These are phyloP conservation scores for Sisymbrium altissimum DNA, from an alignment of 345 rosid species.

Conservation along the genomic window DNA sequence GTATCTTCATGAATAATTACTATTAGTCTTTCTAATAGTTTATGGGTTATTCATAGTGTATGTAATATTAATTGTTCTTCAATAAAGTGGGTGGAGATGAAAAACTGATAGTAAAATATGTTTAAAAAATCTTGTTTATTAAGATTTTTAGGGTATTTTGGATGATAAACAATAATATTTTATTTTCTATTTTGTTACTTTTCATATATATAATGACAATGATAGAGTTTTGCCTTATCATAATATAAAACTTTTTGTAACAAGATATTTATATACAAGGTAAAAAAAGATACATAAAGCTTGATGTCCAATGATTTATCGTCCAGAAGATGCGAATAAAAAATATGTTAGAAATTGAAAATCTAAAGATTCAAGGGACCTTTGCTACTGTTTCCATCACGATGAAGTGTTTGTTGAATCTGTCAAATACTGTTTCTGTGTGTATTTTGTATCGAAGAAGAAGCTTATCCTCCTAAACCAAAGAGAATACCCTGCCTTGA, in stretches of 20 bases:
- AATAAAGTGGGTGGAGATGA: too few species aligned
- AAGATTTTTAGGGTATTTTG: too few species aligned
- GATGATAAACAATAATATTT: too few species aligned
- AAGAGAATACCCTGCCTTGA: too few species aligned
- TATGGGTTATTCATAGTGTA: too few species aligned
- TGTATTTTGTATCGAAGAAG: conserved; percentile 65
- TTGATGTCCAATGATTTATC: conserved; percentile 76
- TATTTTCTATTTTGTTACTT: too few species aligned
- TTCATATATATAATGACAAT: too few species aligned
- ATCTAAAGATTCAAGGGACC: conserved; percentile 55
- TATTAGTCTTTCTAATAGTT: too few species aligned
- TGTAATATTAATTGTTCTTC: too few species aligned
- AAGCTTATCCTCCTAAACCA: conserved; percentile 58
- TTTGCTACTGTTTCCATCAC: conserved; percentile 77
- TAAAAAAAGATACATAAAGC: conserved; percentile 47
- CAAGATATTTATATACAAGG: conserved; percentile 71
- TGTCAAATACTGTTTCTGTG: conserved; percentile 71
- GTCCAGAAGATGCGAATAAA: conserved; percentile 15
- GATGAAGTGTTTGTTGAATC: conserved; percentile 85
- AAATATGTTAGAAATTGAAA: conserved; percentile 63
- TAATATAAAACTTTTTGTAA: background rate
- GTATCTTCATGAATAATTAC: too few species aligned
- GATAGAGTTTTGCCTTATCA: background rate
- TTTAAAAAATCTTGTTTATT: too few species aligned
- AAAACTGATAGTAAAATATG: too few species aligned